Conservation (phyloP, 176 grass and related monocot genomes). For the Carex pumila region DNA sequence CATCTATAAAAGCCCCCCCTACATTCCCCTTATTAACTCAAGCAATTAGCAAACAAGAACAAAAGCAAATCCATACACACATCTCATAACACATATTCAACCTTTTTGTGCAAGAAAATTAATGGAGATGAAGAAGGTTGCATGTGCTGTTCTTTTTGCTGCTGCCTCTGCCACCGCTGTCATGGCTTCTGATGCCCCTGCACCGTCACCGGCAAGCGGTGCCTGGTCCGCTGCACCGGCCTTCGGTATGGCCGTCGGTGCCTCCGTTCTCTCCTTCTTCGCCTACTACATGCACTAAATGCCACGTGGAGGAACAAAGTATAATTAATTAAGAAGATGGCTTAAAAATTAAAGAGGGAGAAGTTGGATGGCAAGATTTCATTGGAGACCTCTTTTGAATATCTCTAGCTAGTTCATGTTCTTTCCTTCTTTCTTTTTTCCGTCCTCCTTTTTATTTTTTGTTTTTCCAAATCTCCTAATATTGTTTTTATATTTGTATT, state of each 20-base stretch:
- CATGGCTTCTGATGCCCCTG: slow-evolving; percentile 58
- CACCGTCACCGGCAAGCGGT: slow-evolving; percentile 47
- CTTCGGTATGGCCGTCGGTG: slow-evolving; percentile 39
- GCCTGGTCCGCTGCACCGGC: slow-evolving; percentile 40
- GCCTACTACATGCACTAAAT: slow-evolving; percentile 67
- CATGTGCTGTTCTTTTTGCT: slow-evolving; percentile 68
- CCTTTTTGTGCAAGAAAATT: slow-evolving; percentile 28
- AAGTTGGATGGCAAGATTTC: slow-evolving; percentile 1
- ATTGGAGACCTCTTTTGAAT: background rate
- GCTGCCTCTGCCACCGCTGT: slow-evolving; percentile 54
- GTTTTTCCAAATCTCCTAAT: background rate
- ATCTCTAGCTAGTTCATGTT: background rate
- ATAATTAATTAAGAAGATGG: slow-evolving; percentile 1
- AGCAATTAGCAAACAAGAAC: slow-evolving; percentile 29
- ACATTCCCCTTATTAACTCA: slow-evolving; percentile 23
- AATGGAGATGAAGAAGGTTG: slow-evolving; percentile 96
- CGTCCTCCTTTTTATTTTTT: background rate
- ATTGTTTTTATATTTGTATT: background rate
- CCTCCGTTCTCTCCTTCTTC: slow-evolving; percentile 69
- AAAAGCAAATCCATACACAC: slow-evolving; percentile 15
- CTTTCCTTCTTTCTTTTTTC: background rate
- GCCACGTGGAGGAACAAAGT: background rate
- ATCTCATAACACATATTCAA: slow-evolving; percentile 22
- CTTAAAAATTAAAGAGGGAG: background rate
- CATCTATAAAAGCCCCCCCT: slow-evolving; percentile 43